Evolutionary conservation across 108 stramenopile species (phyloP).

Genomic region (Cyclotella baltica): DNA sequence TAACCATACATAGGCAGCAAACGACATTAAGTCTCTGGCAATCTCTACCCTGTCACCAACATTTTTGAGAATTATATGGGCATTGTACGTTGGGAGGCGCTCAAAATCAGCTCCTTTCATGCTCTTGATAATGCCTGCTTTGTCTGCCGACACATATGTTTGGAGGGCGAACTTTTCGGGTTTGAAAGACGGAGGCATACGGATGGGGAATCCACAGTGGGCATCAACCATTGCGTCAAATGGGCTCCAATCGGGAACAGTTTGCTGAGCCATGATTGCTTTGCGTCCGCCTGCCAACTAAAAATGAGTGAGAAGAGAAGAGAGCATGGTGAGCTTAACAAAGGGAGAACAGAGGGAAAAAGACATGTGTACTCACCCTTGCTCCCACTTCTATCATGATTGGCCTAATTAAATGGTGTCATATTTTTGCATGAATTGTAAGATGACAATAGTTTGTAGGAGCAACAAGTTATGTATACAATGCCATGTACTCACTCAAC

Average conservation of each 20-base stretch:
- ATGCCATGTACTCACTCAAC: constrained; percentile 21
- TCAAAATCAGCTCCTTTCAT: constrained; percentile 54
- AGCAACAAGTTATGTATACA: background rate
- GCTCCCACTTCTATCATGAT: constrained; percentile 67
- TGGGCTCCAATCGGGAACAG: constrained; percentile 56
- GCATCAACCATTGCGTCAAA: constrained; percentile 69
- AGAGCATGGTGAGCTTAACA: background rate
- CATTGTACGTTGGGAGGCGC: constrained; percentile 52
- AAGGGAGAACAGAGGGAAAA: background rate
- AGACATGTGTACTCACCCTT: background rate
- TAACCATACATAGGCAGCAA: constrained; percentile 61
- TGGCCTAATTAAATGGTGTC: constrained; percentile 19
- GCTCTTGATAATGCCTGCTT: constrained; percentile 51
- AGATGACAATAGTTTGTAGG: background rate
- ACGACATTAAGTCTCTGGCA: constrained; percentile 55
- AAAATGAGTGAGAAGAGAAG: no score
- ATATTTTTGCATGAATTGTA: background rate
- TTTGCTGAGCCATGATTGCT: constrained; percentile 63
- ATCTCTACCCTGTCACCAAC: constrained; percentile 53
- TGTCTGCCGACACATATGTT: constrained; percentile 54
- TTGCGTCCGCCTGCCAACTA: constrained; percentile 53
- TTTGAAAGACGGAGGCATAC: constrained; percentile 59
- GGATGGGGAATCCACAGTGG: constrained; percentile 63
- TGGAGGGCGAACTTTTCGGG: constrained; percentile 50
- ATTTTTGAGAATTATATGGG: constrained; percentile 41